Evolutionary conservation across 2,329 filamentous ascomycete species (phyloP).

Genomic region (Hypoxylon sp.): DNA sequence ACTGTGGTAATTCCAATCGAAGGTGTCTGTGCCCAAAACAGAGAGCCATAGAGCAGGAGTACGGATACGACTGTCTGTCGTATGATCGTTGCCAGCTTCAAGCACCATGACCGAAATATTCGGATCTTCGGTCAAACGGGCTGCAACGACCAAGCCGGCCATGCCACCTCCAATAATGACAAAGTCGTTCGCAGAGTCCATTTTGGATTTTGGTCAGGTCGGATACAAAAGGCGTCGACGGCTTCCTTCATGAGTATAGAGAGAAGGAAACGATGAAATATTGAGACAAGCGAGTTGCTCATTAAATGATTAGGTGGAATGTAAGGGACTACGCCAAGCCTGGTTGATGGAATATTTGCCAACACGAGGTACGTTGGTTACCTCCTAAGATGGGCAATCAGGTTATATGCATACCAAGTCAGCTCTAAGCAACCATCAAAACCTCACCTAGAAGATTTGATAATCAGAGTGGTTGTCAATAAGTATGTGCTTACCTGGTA

Average conservation of each 20-base stretch:
- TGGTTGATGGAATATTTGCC: not conserved
- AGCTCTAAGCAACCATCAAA: too few species aligned
- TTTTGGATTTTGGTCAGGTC: not conserved
- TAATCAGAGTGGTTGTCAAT: too few species aligned
- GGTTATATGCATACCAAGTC: too few species aligned
- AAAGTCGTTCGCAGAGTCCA: not conserved
- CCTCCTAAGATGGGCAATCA: too few species aligned
- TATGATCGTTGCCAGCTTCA: not conserved
- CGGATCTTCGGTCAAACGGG: not conserved
- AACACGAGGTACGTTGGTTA: too few species aligned
- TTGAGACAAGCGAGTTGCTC: not conserved
- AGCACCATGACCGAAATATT: not conserved
- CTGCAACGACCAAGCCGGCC: not conserved
- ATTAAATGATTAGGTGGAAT: not conserved
- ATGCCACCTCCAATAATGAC: not conserved
- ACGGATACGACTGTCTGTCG: not conserved
- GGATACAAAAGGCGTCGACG: too few species aligned
- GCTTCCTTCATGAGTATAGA: not conserved
- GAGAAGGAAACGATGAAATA: not conserved
- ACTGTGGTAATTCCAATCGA: constrained; percentile 3
- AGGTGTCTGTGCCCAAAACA: not conserved
- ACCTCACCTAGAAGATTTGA: too few species aligned
- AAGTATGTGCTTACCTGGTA: too few species aligned
- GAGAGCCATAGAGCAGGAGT: constrained; percentile 4
- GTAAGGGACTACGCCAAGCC: not conserved